These are phyloP conservation scores for Calonectria fujianensis DNA, from an alignment of 2,329 filamentous ascomycete genomes.

Conservation along the genomic window DNA sequence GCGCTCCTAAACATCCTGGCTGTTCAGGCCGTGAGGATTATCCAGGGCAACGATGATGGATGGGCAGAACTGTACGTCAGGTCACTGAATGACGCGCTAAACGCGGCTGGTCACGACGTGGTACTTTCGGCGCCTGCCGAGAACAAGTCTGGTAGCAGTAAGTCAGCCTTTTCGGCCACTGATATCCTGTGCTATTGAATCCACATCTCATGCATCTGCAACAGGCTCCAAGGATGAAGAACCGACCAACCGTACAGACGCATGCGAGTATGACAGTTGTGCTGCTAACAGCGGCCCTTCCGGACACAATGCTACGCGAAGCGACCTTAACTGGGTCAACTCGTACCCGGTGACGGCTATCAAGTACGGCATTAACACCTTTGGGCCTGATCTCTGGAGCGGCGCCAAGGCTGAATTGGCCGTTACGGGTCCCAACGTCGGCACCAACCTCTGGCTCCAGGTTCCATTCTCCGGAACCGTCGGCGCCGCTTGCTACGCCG, in stretches of 20 bases:
- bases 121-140: constrained; percentile 80
- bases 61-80: constrained; percentile 83
- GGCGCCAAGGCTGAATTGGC: constrained; percentile 75
- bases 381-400: constrained; percentile 72
- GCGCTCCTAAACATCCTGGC: constrained; percentile 53
- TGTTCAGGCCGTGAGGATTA: constrained; percentile 68
- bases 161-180: constrained; percentile 35
- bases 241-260: constrained; percentile 66
- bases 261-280: constrained; percentile 79
- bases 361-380: constrained; percentile 75
- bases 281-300: constrained; percentile 72
- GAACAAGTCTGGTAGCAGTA: constrained; percentile 78
- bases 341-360: constrained; percentile 80
- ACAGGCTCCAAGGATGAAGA: constrained; percentile 66
- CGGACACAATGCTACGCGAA: constrained; percentile 69
- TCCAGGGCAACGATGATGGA: constrained; percentile 83
- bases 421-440: constrained; percentile 79
- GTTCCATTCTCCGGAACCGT: constrained; percentile 80
- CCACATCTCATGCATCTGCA: constrained; percentile 16
- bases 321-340: constrained; percentile 82
- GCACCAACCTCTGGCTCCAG: constrained; percentile 73
- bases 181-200: background rate
- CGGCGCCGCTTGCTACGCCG: constrained; percentile 78
- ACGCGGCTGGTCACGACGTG: constrained; percentile 73
- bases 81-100: constrained; percentile 74